phyloP scores from a whole-genome alignment of 257 asterid genomes.

The Linderniella brevidens region DNA sequence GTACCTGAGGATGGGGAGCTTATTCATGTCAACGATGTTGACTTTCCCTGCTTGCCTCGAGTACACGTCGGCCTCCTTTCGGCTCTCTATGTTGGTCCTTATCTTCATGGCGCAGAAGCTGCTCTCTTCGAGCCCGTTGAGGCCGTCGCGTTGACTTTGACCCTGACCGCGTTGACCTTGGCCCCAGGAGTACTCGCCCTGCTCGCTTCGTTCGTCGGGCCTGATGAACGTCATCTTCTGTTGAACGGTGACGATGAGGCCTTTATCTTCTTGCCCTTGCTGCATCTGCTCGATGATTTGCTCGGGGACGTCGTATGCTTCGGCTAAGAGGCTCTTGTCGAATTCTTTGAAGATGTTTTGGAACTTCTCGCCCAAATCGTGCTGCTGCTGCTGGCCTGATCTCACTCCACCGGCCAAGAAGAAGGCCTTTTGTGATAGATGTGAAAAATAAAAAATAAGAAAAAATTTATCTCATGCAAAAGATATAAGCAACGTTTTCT shows the following conservation, averaged over 20 bases:
- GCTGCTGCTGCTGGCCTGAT: conserved; percentile 11
- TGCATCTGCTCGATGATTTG: conserved; percentile 28
- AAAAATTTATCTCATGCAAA: background rate
- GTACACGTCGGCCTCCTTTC: conserved; percentile 33
- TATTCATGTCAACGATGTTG: conserved; percentile 28
- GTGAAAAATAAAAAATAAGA: background rate
- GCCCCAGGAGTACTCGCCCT: conserved; percentile 2
- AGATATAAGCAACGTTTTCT: background rate
- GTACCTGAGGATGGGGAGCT: conserved; percentile 44
- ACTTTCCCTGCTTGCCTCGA: conserved; percentile 54
- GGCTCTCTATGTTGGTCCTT: conserved; percentile 23
- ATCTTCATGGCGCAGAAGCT: conserved; percentile 34
- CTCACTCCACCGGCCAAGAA: conserved; percentile 45
- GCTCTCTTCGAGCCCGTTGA: conserved; percentile 40
- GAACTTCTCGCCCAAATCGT: conserved; percentile 12
- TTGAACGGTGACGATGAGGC: conserved; percentile 28
- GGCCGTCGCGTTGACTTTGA: background rate
- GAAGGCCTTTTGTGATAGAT: conserved; percentile 17
- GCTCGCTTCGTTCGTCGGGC: conserved; percentile 22
- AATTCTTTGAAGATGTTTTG: conserved; percentile 32
- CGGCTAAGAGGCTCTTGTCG: conserved; percentile 36
- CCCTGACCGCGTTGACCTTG: background rate
- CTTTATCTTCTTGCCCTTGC: conserved; percentile 23
- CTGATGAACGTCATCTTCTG: conserved; percentile 26
- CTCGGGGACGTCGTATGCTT: conserved; percentile 30